Base-by-base conservation (phyloP, 306 rosid species). In the Casuarina equisetifolia region DNA sequence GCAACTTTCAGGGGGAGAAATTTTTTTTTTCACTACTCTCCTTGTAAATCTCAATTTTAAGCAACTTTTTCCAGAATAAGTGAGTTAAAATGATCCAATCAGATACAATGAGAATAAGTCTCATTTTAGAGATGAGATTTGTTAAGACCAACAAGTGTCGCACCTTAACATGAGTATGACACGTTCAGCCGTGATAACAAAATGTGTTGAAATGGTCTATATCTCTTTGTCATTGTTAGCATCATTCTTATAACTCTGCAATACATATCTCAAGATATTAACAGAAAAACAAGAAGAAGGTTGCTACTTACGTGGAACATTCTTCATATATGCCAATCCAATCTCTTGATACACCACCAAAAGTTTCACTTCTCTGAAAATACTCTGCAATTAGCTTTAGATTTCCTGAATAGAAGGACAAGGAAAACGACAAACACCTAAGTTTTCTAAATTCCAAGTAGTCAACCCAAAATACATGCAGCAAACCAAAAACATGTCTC, bases 301-400 rank as follows among this genome's bases (percentile, higher is more conserved):
- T 54, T 51, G 55, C 45, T 51, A 72, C 92, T 78, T 90, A 94
- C 98, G 85, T 89, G 43, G 98, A 85, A 84, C 98, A 94, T 85
- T 94, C 98, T 92, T 94, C 93, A 62, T 94, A 94, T 73, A 94
- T 85, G 46, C 97, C 98, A 9, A 90, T 79, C 98, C 98, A 92
- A 76, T 94, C 98, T 84, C 88, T 87, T n/a, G 91, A 48, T 69
- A 96, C 90, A 78, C 98, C 96, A 35, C 98, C 98, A 49, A 94
- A 73, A 75, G 90, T 82, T 90, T 94, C 97, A 87, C 94, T 94
- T 82, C 54, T 88, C 84, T 94, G 98, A 84, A 94, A 94, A 76
- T 94, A 94, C 79, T 92, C 98, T 49, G 98, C 98, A 80, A 94
- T 92, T 77, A 94, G 86, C 91, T 91, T 94, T 76, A 94, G 78